Evolutionary conservation across 805 yeast species (phyloP).

Genomic region (Metschnikowia colocasiae): DNA sequence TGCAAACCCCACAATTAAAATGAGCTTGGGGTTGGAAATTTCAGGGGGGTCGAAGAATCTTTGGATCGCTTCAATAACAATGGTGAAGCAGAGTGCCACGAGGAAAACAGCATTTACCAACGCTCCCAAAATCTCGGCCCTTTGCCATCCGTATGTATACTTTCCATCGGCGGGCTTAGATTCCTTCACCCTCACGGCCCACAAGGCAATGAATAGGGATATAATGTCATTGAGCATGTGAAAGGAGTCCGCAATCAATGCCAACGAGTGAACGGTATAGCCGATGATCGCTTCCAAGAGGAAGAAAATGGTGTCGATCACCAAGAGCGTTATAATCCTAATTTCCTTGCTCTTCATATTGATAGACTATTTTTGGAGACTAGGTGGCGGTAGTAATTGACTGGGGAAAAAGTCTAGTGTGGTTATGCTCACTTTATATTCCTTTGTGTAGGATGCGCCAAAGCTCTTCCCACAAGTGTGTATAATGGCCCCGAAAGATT

Average conservation of each 20-base stretch:
- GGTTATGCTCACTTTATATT: constrained; percentile 1
- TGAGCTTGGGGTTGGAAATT: constrained; percentile 77
- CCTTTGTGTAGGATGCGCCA: constrained; percentile 1
- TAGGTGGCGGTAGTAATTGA: neutral
- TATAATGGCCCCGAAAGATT: neutral
- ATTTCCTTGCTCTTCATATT: constrained; percentile 56
- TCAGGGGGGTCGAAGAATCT: constrained; percentile 78
- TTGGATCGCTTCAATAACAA: constrained; percentile 88
- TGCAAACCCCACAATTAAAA: constrained; percentile 74
- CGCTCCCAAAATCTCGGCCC: constrained; percentile 97
- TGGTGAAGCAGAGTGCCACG: constrained; percentile 87
- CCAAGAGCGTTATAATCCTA: constrained; percentile 67
- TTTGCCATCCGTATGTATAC: constrained; percentile 96
- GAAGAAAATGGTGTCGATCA: constrained; percentile 78
- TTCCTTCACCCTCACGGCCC: constrained; percentile 94
- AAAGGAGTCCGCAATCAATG: constrained; percentile 93
- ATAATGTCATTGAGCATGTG: constrained; percentile 96
- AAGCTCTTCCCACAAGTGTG: neutral
- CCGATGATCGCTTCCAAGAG: constrained; percentile 81
- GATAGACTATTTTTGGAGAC: neutral
- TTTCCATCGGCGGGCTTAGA: constrained; percentile 77
- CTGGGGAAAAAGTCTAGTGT: neutral
- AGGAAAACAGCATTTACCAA: constrained; percentile 89
- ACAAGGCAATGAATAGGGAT: constrained; percentile 82
- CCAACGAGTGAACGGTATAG: constrained; percentile 89